A percentile compares a stretch with the other conserved stretches of the same genome.
Evolutionary conservation across 768 basidiomycete genomes (phyloP).

Genomic region (Russula griseocarnosa): DNA sequence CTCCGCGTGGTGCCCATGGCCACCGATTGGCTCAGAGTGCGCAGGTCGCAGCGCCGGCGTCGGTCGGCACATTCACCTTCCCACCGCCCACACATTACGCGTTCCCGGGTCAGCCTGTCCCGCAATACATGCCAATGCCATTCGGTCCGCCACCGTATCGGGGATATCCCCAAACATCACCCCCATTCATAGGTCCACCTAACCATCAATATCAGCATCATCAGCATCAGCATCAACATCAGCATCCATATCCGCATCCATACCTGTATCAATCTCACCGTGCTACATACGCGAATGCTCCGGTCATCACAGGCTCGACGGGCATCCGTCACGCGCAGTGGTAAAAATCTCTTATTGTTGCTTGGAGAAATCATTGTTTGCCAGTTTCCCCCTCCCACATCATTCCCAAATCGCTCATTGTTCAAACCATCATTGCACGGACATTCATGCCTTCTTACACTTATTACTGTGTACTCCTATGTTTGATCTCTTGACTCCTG

Average conservation of each 20-base stretch:
- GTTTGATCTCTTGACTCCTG: constrained; percentile 11
- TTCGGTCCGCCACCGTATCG: constrained; percentile 12
- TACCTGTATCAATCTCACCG: constrained; percentile 11
- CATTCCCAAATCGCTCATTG: constrained; percentile 18
- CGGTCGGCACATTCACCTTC: constrained; percentile 27
- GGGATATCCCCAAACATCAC: constrained; percentile 10
- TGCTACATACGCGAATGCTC: not conserved
- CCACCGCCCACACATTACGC: constrained; percentile 23
- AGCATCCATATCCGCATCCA: constrained; percentile 11
- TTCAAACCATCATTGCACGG: constrained; percentile 12
- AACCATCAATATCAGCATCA: constrained; percentile 11
- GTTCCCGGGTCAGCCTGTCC: constrained; percentile 3
- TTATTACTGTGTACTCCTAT: constrained; percentile 24
- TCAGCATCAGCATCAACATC: not conserved
- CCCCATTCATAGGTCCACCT: constrained; percentile 6
- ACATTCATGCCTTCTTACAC: constrained; percentile 8
- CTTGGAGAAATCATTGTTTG: constrained; percentile 5
- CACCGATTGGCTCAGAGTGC: constrained; percentile 7
- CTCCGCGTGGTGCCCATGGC: constrained; percentile 3
- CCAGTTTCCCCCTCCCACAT: not conserved
- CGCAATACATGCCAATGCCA: constrained; percentile 7
- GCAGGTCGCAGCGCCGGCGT: constrained; percentile 19
- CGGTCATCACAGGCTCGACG: constrained; percentile 24
- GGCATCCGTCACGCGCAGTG: constrained; percentile 26
- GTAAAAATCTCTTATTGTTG: constrained; percentile 5